These are phyloP conservation scores for Luzula sylvatica DNA, from an alignment of 176 grass and related monocot genomes.

Conservation along the genomic window DNA sequence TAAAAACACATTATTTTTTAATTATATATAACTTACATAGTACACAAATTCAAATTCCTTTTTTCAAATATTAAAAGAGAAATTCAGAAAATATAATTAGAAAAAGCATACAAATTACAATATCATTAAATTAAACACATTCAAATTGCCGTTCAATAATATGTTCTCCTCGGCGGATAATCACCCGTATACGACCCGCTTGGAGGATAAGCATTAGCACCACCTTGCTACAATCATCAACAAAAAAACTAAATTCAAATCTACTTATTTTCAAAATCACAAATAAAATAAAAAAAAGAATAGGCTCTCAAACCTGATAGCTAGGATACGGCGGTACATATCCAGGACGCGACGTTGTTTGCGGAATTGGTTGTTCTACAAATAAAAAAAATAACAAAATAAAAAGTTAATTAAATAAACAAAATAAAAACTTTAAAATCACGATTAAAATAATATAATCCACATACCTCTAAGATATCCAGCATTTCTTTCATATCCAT, in stretches of 20 bases:
- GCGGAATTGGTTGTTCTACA: slow-evolving; percentile 17
- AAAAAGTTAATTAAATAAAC: background rate
- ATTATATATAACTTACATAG: too few relatives aligned
- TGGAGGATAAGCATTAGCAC: background rate
- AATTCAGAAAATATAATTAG: too few relatives aligned
- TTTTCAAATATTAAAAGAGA: too few relatives aligned
- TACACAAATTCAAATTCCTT: too few relatives aligned
- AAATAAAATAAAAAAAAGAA: background rate
- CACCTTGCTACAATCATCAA: slow-evolving; percentile 3
- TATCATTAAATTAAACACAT: too few relatives aligned
- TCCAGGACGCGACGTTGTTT: slow-evolving; percentile 7
- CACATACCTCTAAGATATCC: slow-evolving; percentile 4
- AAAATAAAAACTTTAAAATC: background rate
- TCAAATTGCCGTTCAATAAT: too few relatives aligned
- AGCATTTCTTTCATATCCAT: slow-evolving; percentile 5
- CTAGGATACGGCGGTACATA: background rate
- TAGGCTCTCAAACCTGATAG: slow-evolving; percentile 11
- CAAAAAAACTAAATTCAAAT: background rate
- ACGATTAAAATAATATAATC: background rate
- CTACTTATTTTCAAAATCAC: slow-evolving; percentile 16
- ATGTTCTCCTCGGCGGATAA: too few relatives aligned
- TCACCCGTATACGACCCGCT: too few relatives aligned
- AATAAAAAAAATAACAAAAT: background rate
- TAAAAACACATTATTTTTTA: too few relatives aligned
- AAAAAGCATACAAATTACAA: too few relatives aligned